Evolutionary conservation across 495 filamentous ascomycete genomes (phyloP), one percentile per base, ranked within the genome.

Genomic region (Chaetomium fimeti): DNA sequence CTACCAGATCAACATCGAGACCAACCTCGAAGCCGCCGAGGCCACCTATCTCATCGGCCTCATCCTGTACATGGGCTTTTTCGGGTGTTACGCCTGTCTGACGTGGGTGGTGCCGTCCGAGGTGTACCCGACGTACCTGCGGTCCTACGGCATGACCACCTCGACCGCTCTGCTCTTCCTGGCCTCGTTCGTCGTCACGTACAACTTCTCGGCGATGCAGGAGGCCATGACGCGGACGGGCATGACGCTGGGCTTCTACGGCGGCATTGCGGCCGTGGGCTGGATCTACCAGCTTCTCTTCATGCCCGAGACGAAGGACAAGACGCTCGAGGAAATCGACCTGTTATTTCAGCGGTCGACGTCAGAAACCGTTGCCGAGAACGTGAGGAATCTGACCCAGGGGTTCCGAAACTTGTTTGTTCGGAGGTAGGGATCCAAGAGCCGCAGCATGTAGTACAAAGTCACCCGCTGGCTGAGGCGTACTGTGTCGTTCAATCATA

Each of bases 91-190:
- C 57, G 57, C 57, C 2, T 60, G 57, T 18, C 27, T 60, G 42
- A 60, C 57, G 13, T 60, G 57, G 57, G 57, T 60, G 25, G 57
- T 60, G 25, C 57, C 57, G 24, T 60, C 57, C 27, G 57, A 60
- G 57, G 57, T 60, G 57, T 60, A 60, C 57, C 57, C 57, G 42
- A 60, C 57, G 25, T 60, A 60, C 57, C 25, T 60, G 57, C 57
- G 57, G 57, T 60, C 57, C 42, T 60, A 60, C 18, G 57, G 57
- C 57, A 60, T 60, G 57, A 60, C 57, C 9, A 60, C 57, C 13
- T 60, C 57, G 42, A n/a, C n/a, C 13, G 42, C 57, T 12, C 57
- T 60, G 42, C 57, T 60, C 11, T 60, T 60, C 57, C 28, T 60
- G 15, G 57, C 57, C 13, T 60, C 57, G 18, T 60, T 60, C 42